Percentiles rank a stretch among this genome's conserved stretches.
Evolutionary conservation across 2,329 filamentous ascomycete species (phyloP).

Genomic region (Botrytis galanthina): DNA sequence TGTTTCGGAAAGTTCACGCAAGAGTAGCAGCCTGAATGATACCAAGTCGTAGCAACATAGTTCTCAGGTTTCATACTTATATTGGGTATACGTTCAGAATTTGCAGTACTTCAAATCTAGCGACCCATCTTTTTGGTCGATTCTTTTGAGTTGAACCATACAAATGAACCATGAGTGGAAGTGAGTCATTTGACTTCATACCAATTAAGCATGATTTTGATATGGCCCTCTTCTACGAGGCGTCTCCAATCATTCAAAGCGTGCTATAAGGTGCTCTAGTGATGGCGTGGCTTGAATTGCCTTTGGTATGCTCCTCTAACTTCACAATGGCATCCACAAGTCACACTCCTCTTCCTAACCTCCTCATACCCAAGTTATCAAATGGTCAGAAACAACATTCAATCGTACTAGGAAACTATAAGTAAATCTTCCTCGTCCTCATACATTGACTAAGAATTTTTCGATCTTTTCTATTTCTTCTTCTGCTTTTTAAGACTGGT

Average conservation of each 20-base stretch:
- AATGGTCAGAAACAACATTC: background rate
- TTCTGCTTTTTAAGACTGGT: background rate
- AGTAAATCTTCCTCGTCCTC: background rate
- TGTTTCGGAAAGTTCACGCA: background rate
- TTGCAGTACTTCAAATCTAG: background rate
- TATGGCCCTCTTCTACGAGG: too few relatives aligned
- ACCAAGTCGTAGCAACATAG: background rate
- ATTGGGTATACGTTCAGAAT: too few relatives aligned
- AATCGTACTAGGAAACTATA: background rate
- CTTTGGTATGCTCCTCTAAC: background rate
- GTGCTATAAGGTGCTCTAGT: background rate
- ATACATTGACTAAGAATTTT: background rate
- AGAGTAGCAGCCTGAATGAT: background rate
- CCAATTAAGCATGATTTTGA: too few relatives aligned
- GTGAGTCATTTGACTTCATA: background rate
- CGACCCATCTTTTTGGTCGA: background rate
- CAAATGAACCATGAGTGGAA: background rate
- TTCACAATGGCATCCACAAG: background rate
- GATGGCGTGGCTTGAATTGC: background rate
- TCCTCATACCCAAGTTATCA: background rate
- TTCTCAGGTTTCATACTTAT: background rate
- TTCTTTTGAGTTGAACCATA: background rate
- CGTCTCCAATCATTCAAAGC: background rate
- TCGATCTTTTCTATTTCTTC: background rate
- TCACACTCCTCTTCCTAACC: background rate